Conservation (phyloP, 345 rosid species). For the Populus ilicifolia region DNA sequence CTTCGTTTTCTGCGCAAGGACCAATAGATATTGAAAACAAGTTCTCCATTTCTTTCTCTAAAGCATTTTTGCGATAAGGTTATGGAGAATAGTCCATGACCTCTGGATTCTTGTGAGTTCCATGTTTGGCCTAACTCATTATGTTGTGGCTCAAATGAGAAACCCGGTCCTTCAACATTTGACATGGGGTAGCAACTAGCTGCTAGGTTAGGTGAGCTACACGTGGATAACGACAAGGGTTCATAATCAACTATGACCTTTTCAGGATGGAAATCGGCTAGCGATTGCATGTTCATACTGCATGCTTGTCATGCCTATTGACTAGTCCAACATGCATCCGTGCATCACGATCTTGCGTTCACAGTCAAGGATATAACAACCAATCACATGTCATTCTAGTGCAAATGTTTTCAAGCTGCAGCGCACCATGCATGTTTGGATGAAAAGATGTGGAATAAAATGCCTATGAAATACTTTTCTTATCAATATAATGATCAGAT, state of each 20-base stretch:
- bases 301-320: slow-evolving; percentile 26
- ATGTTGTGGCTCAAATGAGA: slow-evolving; percentile 23
- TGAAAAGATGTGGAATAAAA: not conserved
- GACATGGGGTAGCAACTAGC: slow-evolving; percentile 40
- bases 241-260: slow-evolving; percentile 41
- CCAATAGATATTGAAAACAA: not conserved
- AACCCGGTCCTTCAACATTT: slow-evolving; percentile 41
- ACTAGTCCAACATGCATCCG: slow-evolving; percentile 30
- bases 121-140: slow-evolving; percentile 48
- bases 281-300: slow-evolving; percentile 14
- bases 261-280: slow-evolving; percentile 22
- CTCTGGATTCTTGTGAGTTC: slow-evolving; percentile 12
- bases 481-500: not conserved
- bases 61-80: slow-evolving; percentile 3
- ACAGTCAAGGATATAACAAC: slow-evolving; percentile 22
- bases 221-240: slow-evolving; percentile 64
- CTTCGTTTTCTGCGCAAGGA: not conserved
- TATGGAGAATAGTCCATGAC: slow-evolving; percentile 2
- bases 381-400: slow-evolving; percentile 20
- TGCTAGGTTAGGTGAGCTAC: slow-evolving; percentile 61
- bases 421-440: slow-evolving; percentile 8
- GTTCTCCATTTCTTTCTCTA: not conserved
- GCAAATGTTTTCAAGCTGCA: slow-evolving; percentile 21
- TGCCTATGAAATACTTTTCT: not conserved
- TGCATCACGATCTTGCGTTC: slow-evolving; percentile 10